Evolutionary conservation across 257 asterid species (phyloP).

Genomic region (Penstemon barbatus): DNA sequence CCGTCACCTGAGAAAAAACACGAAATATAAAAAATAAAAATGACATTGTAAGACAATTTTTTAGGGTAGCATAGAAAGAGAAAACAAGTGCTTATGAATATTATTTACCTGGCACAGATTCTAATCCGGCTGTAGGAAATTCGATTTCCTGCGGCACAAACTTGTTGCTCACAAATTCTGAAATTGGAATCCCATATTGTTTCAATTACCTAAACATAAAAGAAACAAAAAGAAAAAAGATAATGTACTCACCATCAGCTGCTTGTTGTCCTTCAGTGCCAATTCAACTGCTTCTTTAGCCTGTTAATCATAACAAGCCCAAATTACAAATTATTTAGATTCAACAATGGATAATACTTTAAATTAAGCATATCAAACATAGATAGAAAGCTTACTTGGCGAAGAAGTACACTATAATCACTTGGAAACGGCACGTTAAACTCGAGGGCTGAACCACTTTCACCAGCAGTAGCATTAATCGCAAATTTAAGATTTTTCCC

Average conservation of each 20-base stretch:
- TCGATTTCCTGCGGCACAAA: slow-evolving; percentile 94
- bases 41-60: not conserved
- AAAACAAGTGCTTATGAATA: slow-evolving; percentile 10
- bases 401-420: slow-evolving; percentile 72
- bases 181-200: slow-evolving; percentile 28
- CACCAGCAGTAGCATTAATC: slow-evolving; percentile 39
- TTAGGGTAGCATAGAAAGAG: not conserved
- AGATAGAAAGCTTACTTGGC: slow-evolving; percentile 47
- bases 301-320: slow-evolving; percentile 39
- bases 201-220: slow-evolving; percentile 15
- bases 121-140: slow-evolving; percentile 88
- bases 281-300: slow-evolving; percentile 74
- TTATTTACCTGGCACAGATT: slow-evolving; percentile 77
- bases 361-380: not conserved
- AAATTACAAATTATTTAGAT: slow-evolving; percentile 7
- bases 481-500: slow-evolving; percentile 24
- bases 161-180: slow-evolving; percentile 69
- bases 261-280: slow-evolving; percentile 61
- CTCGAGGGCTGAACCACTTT: slow-evolving; percentile 43
- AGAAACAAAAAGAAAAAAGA: slow-evolving; percentile 17
- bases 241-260: slow-evolving; percentile 70
- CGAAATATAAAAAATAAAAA: not conserved
- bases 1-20: slow-evolving; percentile 67
- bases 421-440: slow-evolving; percentile 63
- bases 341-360: slow-evolving; percentile 1